Percentiles rank a stretch among this genome's conserved stretches.
These are phyloP conservation scores for Solanum chaucha DNA, from an alignment of 257 asterid species.

Conservation along the genomic window DNA sequence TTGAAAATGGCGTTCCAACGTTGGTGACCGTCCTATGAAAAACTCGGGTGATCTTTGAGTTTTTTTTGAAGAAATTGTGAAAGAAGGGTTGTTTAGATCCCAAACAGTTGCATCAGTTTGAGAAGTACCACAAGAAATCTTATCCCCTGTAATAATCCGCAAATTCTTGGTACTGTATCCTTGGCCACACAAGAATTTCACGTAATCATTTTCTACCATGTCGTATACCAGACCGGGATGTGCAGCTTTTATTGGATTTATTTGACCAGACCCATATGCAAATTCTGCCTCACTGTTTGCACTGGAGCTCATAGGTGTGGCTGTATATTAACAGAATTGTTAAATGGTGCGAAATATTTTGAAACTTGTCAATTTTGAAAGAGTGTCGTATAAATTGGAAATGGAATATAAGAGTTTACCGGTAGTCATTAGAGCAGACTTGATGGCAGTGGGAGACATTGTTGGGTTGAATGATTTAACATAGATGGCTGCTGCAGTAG, in stretches of 20 bases:
- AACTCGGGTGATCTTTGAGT: constrained; percentile 4
- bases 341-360: neutral
- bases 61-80: constrained; percentile 21
- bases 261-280: constrained; percentile 70
- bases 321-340: constrained; percentile 5
- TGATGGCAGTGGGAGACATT: constrained; percentile 67
- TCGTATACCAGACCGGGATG: constrained; percentile 59
- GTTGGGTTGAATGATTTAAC: constrained; percentile 56
- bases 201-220: constrained; percentile 34
- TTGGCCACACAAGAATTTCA: constrained; percentile 63
- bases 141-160: constrained; percentile 39
- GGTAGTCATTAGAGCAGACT: constrained; percentile 62
- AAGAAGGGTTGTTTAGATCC: constrained; percentile 61
- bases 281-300: constrained; percentile 43
- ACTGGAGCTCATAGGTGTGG: constrained; percentile 25
- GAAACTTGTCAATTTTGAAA: neutral
- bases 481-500: constrained; percentile 55
- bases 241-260: constrained; percentile 45
- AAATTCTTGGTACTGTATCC: constrained; percentile 41
- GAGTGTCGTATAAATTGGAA: neutral
- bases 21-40: constrained; percentile 49
- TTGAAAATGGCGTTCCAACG: constrained; percentile 46
- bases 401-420: constrained; percentile 17
- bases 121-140: constrained; percentile 27
- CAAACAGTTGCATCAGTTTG: constrained; percentile 31